phyloP scores from a whole-genome alignment of 2,329 filamentous ascomycete genomes.

The Stemphylium vesicarium region DNA sequence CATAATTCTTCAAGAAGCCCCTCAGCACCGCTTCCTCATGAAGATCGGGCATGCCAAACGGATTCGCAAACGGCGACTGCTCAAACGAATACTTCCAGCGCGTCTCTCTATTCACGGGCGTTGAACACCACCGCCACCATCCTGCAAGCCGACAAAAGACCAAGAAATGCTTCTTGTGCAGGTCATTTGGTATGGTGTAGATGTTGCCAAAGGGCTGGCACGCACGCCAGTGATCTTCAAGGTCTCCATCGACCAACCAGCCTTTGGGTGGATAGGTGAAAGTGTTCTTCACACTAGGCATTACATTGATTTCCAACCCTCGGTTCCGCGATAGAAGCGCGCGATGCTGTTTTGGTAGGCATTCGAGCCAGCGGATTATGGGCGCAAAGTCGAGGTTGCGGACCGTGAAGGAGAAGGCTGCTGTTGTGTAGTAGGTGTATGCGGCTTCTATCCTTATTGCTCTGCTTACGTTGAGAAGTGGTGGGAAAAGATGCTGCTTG shows the following conservation, averaged over 20 bases:
- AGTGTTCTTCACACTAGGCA: conserved; percentile 5
- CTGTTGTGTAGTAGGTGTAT: conserved; percentile 32
- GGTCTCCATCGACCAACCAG: conserved; percentile 16
- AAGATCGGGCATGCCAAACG: conserved; percentile 1
- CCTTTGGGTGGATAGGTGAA: conserved; percentile 26
- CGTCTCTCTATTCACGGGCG: background rate
- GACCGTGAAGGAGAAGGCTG: conserved; percentile 23
- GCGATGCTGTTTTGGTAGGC: conserved; percentile 23
- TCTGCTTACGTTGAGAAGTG: conserved; percentile 29
- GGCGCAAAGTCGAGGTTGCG: conserved; percentile 25
- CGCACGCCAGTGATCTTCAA: conserved; percentile 28
- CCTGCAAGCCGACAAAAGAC: conserved; percentile 23
- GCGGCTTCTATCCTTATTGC: conserved; percentile 38
- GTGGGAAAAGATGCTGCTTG: background rate
- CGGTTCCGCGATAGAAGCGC: conserved; percentile 24
- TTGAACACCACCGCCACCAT: conserved; percentile 21
- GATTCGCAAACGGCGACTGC: conserved; percentile 5
- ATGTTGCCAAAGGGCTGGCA: conserved; percentile 34
- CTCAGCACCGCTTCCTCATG: background rate
- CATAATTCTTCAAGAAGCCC: conserved; percentile 5
- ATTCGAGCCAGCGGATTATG: conserved; percentile 21
- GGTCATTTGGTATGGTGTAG: conserved; percentile 11
- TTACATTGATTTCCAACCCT: conserved; percentile 17
- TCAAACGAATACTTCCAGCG: conserved; percentile 19
- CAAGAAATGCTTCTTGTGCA: conserved; percentile 22